Evolutionary conservation across 176 grass and related monocot genomes (phyloP).

Genomic region (maize (Zea mays)): DNA sequence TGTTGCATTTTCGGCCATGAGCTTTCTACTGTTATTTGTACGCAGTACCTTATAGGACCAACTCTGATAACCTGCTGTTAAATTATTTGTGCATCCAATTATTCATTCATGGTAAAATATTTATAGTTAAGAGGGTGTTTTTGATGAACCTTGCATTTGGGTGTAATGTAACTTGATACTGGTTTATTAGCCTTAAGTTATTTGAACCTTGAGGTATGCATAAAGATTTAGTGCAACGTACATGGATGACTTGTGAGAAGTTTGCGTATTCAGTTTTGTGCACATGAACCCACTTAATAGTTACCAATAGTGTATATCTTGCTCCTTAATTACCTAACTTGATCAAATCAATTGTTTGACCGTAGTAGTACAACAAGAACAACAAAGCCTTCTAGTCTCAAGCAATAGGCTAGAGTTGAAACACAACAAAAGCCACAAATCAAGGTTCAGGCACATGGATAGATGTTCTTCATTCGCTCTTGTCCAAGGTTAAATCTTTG

Average conservation of each 20-base stretch:
- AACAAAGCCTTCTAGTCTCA: too few relatives aligned
- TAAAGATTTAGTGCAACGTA: neutral
- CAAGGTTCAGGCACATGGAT: too few relatives aligned
- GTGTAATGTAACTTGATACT: neutral
- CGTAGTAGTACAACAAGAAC: neutral
- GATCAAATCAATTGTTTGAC: neutral
- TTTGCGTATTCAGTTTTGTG: neutral
- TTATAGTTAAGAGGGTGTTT: slow-evolving; percentile 4
- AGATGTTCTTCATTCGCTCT: too few relatives aligned
- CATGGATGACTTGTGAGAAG: slow-evolving; percentile 5
- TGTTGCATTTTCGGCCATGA: neutral
- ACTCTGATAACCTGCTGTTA: slow-evolving; percentile 15
- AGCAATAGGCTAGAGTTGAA: too few relatives aligned
- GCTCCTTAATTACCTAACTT: neutral
- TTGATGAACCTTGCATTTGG: neutral
- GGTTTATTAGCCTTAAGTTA: neutral
- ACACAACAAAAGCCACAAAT: too few relatives aligned
- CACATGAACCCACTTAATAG: neutral
- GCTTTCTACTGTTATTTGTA: neutral
- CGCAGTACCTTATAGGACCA: neutral
- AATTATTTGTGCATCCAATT: neutral
- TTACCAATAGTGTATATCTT: neutral
- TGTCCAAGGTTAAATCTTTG: too few relatives aligned
- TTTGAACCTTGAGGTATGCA: slow-evolving; percentile 19
- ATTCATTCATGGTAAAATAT: neutral